Evolutionary conservation across 2,329 filamentous ascomycete genomes (phyloP), one percentile per base, ranked within the genome.

Genomic region (Cladosporium halotolerans): DNA sequence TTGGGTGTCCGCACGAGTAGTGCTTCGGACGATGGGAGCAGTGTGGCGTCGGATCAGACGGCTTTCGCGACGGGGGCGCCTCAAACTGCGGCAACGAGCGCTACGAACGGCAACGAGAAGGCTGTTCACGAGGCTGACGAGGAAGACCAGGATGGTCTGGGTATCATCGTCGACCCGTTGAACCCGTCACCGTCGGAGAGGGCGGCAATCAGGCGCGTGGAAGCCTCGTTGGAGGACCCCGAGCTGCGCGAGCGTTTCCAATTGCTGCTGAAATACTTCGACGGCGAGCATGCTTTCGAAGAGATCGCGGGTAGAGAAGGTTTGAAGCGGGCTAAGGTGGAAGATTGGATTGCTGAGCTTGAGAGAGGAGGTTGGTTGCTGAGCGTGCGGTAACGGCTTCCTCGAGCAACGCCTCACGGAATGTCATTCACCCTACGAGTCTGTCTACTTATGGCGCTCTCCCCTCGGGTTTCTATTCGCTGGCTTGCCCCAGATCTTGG

Each of bases 261-360:
- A 2, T 75, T 79, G 42, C 83, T 96, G 62, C 79, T 85, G 63
- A 89, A 87, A 68, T 93, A 96, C 69, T 89, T 97, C 62, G 91
- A 97, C 68, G 93, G 93, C 1, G 80, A 79, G 53, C 84, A 86
- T 65, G 85, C 91, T 2, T 76, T 97, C 55, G 93, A 99, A 72
- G 84, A 91, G 62, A 86, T 99, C 59, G 75, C 72, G 65, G 70
- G 71, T 46, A 11, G 52, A n/a, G 44, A 48, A 32, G 52, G 45
- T 4, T 80, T 93, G 72, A 93, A 90, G 73, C 77, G 89, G 52
- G 95, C 91, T 72, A 66, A 73, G 38, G 76, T 80, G 5, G 75
- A 71, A 70, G 73, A 58, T 62, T 81, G 54, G 69, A 46, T 82
- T 32, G 72, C 66, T 40, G 85, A 88, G 61, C 79, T 89, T 11